These are phyloP conservation scores for Hypoxylon lienhwacheense DNA, from an alignment of 495 filamentous ascomycete species.

Conservation along the genomic window DNA sequence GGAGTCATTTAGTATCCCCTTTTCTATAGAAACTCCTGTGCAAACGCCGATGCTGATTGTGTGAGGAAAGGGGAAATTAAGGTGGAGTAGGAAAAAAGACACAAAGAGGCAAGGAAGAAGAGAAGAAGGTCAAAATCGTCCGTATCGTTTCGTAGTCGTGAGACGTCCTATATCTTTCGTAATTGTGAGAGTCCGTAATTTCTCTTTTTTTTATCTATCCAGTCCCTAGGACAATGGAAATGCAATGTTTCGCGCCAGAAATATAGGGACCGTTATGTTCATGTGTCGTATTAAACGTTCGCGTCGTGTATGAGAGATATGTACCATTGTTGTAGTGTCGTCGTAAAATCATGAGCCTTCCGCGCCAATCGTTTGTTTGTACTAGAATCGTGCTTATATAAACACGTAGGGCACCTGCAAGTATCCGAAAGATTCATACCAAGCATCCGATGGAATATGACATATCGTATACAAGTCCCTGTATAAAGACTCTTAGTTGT, in stretches of 20 bases:
- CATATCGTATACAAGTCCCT: neutral
- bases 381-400: neutral
- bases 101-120: too few species aligned
- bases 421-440: conserved; percentile 2
- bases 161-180: conserved; percentile 13
- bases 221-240: neutral
- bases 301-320: conserved; percentile 1
- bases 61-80: too few species aligned
- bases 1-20: too few species aligned
- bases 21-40: too few species aligned
- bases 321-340: neutral
- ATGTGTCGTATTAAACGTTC: neutral
- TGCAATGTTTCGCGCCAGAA: neutral
- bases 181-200: neutral
- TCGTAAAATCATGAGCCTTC: conserved; percentile 7
- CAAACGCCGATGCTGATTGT: too few species aligned
- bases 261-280: neutral
- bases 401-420: neutral
- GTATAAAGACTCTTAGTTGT: conserved; percentile 24
- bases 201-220: conserved; percentile 15
- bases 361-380: too few species aligned
- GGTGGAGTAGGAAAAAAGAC: too few species aligned
- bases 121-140: too few species aligned
- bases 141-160: too few species aligned
- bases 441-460: conserved; percentile 3